Percentiles rank a stretch among this genome's conserved stretches.
Conservation (phyloP, 2,329 filamentous ascomycete genomes). For the Colletotrichum brevisporum region DNA sequence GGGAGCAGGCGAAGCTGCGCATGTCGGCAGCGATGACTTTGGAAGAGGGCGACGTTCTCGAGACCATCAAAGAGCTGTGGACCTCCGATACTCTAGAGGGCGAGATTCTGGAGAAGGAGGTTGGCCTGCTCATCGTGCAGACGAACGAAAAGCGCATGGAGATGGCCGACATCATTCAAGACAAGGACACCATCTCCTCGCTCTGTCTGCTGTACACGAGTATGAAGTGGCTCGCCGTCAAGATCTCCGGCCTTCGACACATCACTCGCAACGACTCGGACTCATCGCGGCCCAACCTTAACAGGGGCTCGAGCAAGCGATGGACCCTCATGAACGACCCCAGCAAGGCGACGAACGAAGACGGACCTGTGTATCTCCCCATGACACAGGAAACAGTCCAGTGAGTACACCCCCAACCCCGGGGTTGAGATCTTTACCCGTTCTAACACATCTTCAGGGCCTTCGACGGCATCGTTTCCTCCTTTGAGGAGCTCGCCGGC, state of each 20-base stretch:
- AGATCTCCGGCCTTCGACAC: conserved; percentile 84
- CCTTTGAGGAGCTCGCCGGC: conserved; percentile 84
- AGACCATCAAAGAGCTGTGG: conserved; percentile 79
- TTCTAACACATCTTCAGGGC: conserved; percentile 63
- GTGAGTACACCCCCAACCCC: conserved; percentile 65
- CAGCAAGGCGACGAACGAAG: conserved; percentile 70
- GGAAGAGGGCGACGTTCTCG: conserved; percentile 79
- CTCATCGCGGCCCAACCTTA: conserved; percentile 68
- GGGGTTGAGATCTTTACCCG: neutral
- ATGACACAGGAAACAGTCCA: conserved; percentile 87
- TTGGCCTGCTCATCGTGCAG: conserved; percentile 68
- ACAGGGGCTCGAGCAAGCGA: conserved; percentile 75
- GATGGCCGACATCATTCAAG: conserved; percentile 87
- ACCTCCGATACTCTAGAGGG: conserved; percentile 64
- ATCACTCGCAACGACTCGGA: conserved; percentile 83
- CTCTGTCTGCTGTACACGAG: conserved; percentile 94
- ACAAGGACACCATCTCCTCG: conserved; percentile 87
- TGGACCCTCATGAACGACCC: conserved; percentile 86
- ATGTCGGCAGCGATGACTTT: conserved; percentile 81
- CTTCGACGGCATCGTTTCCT: conserved; percentile 89
- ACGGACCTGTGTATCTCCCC: conserved; percentile 83
- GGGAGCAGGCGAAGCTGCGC: conserved; percentile 69
- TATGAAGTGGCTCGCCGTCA: conserved; percentile 96
- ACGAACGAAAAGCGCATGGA: conserved; percentile 75
- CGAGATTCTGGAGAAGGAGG: conserved; percentile 75